phyloP scores from a whole-genome alignment of 345 rosid species.

The Eutrema japonicum region DNA sequence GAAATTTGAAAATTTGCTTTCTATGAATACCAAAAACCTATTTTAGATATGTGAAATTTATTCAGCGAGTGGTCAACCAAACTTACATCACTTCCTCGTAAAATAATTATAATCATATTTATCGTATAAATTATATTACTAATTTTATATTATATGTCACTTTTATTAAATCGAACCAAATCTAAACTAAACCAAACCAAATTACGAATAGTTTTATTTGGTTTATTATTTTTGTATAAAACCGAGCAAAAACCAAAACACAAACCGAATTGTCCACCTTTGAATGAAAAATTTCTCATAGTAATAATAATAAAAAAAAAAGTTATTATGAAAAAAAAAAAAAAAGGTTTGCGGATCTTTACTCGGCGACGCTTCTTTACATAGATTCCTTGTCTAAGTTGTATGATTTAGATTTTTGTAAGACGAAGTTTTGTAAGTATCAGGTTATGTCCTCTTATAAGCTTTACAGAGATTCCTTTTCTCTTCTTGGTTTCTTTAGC shows the following conservation, averaged over 20 bases:
- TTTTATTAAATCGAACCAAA: no score
- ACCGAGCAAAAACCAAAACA: background rate
- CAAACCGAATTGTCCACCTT: background rate
- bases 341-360: background rate
- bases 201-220: no score
- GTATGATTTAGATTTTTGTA: conserved; percentile 14
- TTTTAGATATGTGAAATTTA: no score
- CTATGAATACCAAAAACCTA: no score
- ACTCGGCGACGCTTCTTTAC: conserved; percentile 11
- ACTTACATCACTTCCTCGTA: no score
- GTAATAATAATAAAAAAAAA: background rate
- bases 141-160: no score
- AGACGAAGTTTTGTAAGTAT: conserved; percentile 31
- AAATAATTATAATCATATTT: no score
- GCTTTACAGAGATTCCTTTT: conserved; percentile 27
- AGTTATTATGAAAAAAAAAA: background rate
- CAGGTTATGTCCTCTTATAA: conserved; percentile 40
- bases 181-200: no score
- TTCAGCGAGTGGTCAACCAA: no score
- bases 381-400: conserved; percentile 31
- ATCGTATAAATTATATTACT: no score
- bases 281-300: background rate
- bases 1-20: no score
- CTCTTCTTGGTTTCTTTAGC: conserved; percentile 1
- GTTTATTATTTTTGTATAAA: no score